Evolutionary conservation across 1,139 yeast genomes (phyloP), one percentile per base, ranked within the genome.

Genomic region (Hemisphaericaspora lyxosophila): DNA sequence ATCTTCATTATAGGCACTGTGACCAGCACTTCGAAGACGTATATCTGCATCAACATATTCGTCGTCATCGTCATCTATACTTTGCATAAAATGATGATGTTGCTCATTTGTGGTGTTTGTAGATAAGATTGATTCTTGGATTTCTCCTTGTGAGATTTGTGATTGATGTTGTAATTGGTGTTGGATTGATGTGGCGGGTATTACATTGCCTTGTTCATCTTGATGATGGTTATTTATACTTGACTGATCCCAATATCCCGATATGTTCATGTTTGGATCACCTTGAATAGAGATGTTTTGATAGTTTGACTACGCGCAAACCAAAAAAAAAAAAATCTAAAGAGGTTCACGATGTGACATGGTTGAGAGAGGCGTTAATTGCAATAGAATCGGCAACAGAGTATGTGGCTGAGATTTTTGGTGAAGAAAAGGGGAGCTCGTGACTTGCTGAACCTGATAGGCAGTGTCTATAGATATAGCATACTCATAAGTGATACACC

Each of bases 161-260:
- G 55, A 60, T 44, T 67, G 73, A 2, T 60, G 48, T 39, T 60
- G 68, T 0, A 66, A 53, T 42, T 61, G 61, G 44, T 65, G 71
- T 23, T 58, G 59, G 25, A 12, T 14, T 6, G 38, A 17, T 7
- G 26, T 26, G 26, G 14, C 12, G 31, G n/a, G n/a, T n/a, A n/a
- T n/a, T n/a, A 27, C 12, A 12, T 7, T 7, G 27, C 14, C 8
- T 6, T 25, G 15, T 4, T 5, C 7, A 12, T 26, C 7, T 11
- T 4, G 33, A 15, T 15, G 32, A 33, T 12, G 24, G 19, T 19
- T 23, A 14, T 11, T 17, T 33, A 45, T 34, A 41, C 47, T 47
- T 14, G 56, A 47, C 25, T 54, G 54, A 37, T 59, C 62, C 64
- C 63, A 60, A 39, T 54, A 53, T 8, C 60, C 64, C 11, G 63